Base-by-base conservation (phyloP, 179 eudicot genomes). In the Vitellaria paradoxa region DNA sequence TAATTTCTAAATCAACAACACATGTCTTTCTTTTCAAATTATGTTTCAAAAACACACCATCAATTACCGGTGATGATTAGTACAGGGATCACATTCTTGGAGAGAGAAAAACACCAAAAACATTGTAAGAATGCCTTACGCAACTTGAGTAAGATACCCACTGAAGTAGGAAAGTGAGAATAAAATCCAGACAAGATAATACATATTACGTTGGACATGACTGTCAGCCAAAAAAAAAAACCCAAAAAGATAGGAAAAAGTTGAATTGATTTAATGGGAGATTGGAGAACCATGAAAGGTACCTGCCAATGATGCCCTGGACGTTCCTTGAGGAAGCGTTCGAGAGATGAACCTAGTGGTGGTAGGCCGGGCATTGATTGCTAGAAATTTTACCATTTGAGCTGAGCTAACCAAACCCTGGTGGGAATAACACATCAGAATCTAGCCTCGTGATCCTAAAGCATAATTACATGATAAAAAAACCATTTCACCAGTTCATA, bases 361-460 rank as follows among this genome's bases (percentile, higher is more conserved):
- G 57, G 95, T 93, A 23, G 99, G 99, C 76, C 98, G 88, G 59
- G 99, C 97, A 83, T 90, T 85, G 70, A 93, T 96, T 64, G 93
- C 89, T 65, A 96, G 78, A 85, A 83, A 90, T 77, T 68, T 90
- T 68, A 90, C 97, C 92, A 96, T 69, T 84, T 91, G 99, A 74
- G 99, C 98, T 23, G 98, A 90, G 88, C 99, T 93, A 46, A 93
- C 90, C 86, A 93, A 86, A 77, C 99, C 99, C 99, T 96, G 82
- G 46, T 78, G 21, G 46, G 70, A 81, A 72, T 52, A 80, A 62
- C 62, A 47, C 23, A 73, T 82, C 45, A 80, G 77, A 76, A 40
- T 26, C 11, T 37, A 68, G 9, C 61, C 62, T 4, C n/a, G 23
- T 5, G 30, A 9, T 12, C 20, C 59, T 5, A 30, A 56, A 6